These are phyloP conservation scores for Phytophthora hybrid DNA, from an alignment of 352 stramenopile species.

Conservation along the genomic window DNA sequence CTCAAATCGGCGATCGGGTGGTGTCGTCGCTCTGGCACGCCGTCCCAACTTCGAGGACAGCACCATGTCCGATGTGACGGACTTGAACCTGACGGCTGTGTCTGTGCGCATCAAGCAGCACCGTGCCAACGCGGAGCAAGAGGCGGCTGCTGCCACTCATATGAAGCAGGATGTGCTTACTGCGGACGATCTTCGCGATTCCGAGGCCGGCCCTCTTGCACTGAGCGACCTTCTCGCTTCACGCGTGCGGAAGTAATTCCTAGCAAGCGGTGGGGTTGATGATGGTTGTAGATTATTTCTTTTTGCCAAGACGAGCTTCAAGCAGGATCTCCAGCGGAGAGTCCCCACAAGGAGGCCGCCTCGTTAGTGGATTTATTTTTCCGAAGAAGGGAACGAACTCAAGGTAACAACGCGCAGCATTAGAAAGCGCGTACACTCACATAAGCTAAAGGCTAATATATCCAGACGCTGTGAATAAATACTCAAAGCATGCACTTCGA, in stretches of 20 bases:
- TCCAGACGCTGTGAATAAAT: conserved; percentile 31
- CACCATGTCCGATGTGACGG: conserved; percentile 41
- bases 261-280: conserved; percentile 5
- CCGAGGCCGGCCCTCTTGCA: conserved; percentile 47
- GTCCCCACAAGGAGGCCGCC: not conserved
- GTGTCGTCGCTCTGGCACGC: conserved; percentile 3
- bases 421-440: conserved; percentile 38
- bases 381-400: conserved; percentile 13
- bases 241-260: conserved; percentile 28
- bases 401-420: conserved; percentile 28
- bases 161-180: conserved; percentile 57
- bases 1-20: conserved; percentile 13
- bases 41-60: conserved; percentile 40
- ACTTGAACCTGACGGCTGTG: conserved; percentile 63
- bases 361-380: conserved; percentile 26
- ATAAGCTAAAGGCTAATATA: conserved; percentile 36
- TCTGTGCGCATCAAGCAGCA: conserved; percentile 65
- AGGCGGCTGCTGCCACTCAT: conserved; percentile 26
- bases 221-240: conserved; percentile 58
- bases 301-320: conserved; percentile 25
- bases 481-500: not conserved
- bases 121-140: conserved; percentile 41
- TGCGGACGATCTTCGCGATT: conserved; percentile 58
- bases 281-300: conserved; percentile 41
- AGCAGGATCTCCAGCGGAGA: not conserved